Evolutionary conservation across 2,329 filamentous ascomycete species (phyloP).

Genomic region (Aspergillus japonicus): DNA sequence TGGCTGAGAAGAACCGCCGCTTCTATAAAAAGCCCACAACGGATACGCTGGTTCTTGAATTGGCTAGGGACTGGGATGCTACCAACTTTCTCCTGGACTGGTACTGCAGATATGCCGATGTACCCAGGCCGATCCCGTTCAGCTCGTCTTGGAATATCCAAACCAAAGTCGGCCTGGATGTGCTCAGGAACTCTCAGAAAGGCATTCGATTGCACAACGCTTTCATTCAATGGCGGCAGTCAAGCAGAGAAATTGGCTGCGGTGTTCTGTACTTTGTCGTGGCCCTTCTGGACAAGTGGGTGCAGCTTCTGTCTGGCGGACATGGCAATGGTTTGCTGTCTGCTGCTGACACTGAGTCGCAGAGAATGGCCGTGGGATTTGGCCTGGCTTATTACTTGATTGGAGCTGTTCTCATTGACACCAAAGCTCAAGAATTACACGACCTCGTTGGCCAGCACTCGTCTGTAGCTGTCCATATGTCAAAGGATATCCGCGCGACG

Average conservation of each 20-base stretch:
- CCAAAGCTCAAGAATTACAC: conserved; percentile 54
- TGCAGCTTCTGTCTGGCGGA: conserved; percentile 49
- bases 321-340: conserved; percentile 41
- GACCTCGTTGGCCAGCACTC: conserved; percentile 45
- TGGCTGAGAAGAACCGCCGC: conserved; percentile 44
- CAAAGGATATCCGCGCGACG: conserved; percentile 45
- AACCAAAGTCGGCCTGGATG: conserved; percentile 54
- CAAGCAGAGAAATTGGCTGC: conserved; percentile 55
- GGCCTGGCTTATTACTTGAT: conserved; percentile 59
- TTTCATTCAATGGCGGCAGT: conserved; percentile 59
- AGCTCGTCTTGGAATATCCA: conserved; percentile 60
- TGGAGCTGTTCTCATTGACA: conserved; percentile 57
- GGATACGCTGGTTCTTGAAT: conserved; percentile 50
- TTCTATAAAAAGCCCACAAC: conserved; percentile 45
- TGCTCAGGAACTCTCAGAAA: conserved; percentile 54
- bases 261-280: conserved; percentile 56
- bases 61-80: conserved; percentile 53
- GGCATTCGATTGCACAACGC: conserved; percentile 57
- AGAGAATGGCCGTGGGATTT: conserved; percentile 53
- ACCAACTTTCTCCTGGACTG: conserved; percentile 56
- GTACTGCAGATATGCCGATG: conserved; percentile 52
- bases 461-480: conserved; percentile 41
- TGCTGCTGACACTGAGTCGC: conserved; percentile 33
- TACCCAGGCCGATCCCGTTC: conserved; percentile 52
- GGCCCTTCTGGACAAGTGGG: conserved; percentile 57